phyloP scores from a whole-genome alignment of 2,329 filamentous ascomycete genomes.

The Domatiomyces globalis region DNA sequence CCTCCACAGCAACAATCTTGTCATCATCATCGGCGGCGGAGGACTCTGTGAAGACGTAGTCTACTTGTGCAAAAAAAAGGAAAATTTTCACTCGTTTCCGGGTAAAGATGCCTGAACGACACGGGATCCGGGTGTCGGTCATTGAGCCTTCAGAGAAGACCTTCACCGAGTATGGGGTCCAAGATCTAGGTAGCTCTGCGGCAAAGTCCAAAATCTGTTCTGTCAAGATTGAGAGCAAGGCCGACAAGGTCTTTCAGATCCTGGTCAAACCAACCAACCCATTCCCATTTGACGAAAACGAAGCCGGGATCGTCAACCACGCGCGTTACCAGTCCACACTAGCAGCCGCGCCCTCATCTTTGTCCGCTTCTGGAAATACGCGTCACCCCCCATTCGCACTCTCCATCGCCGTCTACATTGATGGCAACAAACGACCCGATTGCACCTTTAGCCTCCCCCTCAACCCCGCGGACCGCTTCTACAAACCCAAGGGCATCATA shows the following conservation, averaged over 20 bases:
- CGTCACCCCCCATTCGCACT: slow-evolving; percentile 1
- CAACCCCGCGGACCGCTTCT: not conserved
- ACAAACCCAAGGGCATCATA: not conserved
- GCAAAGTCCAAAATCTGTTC: slow-evolving; percentile 4
- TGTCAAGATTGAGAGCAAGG: slow-evolving; percentile 4
- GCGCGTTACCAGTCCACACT: not conserved
- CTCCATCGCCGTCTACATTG: slow-evolving; percentile 6
- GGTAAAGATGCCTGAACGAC: slow-evolving; percentile 1
- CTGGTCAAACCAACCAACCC: not conserved
- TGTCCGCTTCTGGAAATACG: not conserved
- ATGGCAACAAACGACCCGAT: slow-evolving; percentile 6
- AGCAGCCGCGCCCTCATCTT: not conserved
- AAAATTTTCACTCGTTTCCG: not conserved
- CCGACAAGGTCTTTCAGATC: not conserved
- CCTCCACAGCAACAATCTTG: not conserved
- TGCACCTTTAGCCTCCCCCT: not conserved
- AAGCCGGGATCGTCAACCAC: not conserved
- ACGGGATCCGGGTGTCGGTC: slow-evolving; percentile 7
- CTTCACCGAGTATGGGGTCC: slow-evolving; percentile 8
- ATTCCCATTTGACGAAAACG: not conserved
- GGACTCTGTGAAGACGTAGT: not conserved
- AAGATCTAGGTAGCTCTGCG: slow-evolving; percentile 1
- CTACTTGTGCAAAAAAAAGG: not conserved
- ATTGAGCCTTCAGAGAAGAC: slow-evolving; percentile 1
- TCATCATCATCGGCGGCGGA: not conserved